Base-by-base conservation (phyloP, 2,329 filamentous ascomycete genomes). In the Calonectria crousiana region DNA sequence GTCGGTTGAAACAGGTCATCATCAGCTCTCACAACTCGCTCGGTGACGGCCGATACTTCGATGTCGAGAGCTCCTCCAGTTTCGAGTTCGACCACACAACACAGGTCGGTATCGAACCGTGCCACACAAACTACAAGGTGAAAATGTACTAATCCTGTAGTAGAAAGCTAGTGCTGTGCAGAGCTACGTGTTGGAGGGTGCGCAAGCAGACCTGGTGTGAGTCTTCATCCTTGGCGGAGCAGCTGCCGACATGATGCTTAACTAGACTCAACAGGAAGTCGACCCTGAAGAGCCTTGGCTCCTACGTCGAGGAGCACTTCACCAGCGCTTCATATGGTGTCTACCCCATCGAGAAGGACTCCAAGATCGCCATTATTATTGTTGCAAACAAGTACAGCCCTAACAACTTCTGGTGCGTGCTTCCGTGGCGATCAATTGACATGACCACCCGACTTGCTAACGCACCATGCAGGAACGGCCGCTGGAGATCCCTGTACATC, bases 371-470 rank as follows among this genome's bases (percentile, higher is more conserved):
- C 62, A 89, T 98, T 77, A 86, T 98, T 69, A 92, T 98, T 66
- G 96, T 98, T 64, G 95, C 96, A 71, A 98, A 97, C 89, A 98
- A 98, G 86, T 98, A 98, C 88, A 98, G 95, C 81, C 97, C 97
- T 10, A 95, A 96, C 84, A 99, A 99, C 89, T 99, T 95, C 90
- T 98, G 97, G 95, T 95, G 87, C 52, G 86, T 66, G 32, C 16
- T 20, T 9, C 38, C 13, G 13, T n/a, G 32, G 26, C 23, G 11
- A 26, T 10, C 36, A 38, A 62, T 28, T 28, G 16, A 30, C n/a
- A 41, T 20, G 14, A 16, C 23, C 56, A 26, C 34, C n/a, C 14
- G 36, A 26, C 23, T 30, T 64, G 30, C 79, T 83, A 67, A 83
- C 74, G 53, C 8, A 13, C 26, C 56, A 5, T 38, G 26, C 77